These are phyloP conservation scores for Colletotrichum falcatum DNA, from an alignment of 2,329 filamentous ascomycete genomes.

Conservation along the genomic window DNA sequence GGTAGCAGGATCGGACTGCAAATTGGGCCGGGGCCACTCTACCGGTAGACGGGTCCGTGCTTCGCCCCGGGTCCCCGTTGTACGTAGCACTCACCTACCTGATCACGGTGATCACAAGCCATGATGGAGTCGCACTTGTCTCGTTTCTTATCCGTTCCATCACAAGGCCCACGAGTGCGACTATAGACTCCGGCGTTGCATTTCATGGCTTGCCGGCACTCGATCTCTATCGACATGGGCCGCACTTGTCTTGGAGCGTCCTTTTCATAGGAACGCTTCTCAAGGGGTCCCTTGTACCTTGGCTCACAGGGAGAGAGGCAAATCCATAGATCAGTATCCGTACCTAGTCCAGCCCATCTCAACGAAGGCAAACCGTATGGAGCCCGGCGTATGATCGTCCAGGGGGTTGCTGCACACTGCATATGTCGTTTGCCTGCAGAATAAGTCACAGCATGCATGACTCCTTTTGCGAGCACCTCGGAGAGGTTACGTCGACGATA, in stretches of 20 bases:
- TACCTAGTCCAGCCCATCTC: neutral
- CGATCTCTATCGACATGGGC: neutral
- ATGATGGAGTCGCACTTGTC: neutral
- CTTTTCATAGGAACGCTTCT: conserved; percentile 13
- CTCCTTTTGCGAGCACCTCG: conserved; percentile 9
- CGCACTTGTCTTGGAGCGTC: conserved; percentile 12
- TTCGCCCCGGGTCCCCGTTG: neutral
- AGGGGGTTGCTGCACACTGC: conserved; percentile 23
- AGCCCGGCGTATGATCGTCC: conserved; percentile 23
- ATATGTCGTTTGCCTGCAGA: conserved; percentile 17
- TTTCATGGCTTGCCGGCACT: no score
- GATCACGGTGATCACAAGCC: neutral
- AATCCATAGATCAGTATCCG: neutral
- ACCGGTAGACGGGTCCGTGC: neutral
- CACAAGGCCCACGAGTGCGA: no score
- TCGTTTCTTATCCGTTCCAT: neutral
- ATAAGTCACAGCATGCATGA: conserved; percentile 11
- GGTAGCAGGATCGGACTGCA: neutral
- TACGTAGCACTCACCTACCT: neutral
- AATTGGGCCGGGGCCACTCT: neutral
- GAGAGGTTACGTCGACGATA: neutral
- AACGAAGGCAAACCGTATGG: neutral
- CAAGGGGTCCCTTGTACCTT: conserved; percentile 4
- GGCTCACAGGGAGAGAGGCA: neutral
- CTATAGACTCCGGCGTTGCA: neutral